Base-by-base conservation (phyloP, 352 stramenopile species). In the Pythium vanterpoolii region DNA sequence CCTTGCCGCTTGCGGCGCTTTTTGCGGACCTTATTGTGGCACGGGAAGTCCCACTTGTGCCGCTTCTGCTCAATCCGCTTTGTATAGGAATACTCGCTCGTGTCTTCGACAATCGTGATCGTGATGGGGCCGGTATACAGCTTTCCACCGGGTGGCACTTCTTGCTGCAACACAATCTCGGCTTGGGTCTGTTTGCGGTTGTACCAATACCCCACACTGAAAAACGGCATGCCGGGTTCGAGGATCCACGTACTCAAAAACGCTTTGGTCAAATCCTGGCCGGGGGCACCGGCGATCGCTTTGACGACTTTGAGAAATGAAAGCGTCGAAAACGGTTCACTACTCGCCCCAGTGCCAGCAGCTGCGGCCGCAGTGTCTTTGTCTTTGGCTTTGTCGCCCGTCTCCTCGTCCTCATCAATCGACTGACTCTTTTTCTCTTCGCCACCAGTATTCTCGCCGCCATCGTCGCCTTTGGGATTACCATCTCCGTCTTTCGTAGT, bases 151-250 rank as follows among this genome's bases (percentile, higher is more conserved):
- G 84, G 82, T 28, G 84, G 79, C 16, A 95, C 77, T 50, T 90
- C 81, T 56, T 95, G 85, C 60, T 93, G 82, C 11, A 95, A 60
- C 30, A 95, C 85, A 4, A 95, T 76, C 64, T 95, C 85, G 7
- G 85, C 85, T 48, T 95, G 85, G 0, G 79, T 93, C 56, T 95
- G 85, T 43, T 95, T 95, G 38, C 83, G 81, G 58, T 95, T 95
- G 73, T 95, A 93, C 83, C 85, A 94, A 56, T 93, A 94, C 2
- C 85, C 85, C 24, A 94, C 85, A 0, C 80, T 93, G 63, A 94
- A 90, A 47, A 93, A 93, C 19, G 85, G 83, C 82, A 95, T 90
- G 8, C 85, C 83, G 19, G 78, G 66, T 49, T 91, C 79, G 5
- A 95, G 53, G 56, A 95, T 93, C 85, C 85, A 95, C 34, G 73